Conservation (phyloP, 169 alveolate genomes). For the Cyclospora cayetanensis region DNA sequence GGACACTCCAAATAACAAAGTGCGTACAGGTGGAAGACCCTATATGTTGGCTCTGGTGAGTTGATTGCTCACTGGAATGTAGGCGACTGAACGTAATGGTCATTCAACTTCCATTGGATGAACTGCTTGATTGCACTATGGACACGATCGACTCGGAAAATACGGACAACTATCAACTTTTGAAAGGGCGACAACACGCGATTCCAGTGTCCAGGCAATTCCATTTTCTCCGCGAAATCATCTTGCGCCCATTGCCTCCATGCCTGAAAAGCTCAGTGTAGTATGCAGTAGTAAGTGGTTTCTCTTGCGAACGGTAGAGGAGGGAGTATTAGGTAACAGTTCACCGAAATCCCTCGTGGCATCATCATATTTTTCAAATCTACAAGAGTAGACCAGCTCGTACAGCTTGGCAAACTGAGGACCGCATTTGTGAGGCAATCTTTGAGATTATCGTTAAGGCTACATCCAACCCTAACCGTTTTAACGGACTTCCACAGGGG, state of each 20-base stretch:
- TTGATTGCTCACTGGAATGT: constrained; percentile 58
- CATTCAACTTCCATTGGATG: constrained; percentile 84
- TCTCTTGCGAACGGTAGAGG: no score
- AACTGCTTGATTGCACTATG: constrained; percentile 92
- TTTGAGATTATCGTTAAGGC: no score
- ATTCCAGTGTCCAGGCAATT: constrained; percentile 88
- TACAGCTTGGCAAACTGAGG: no score
- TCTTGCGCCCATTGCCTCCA: constrained; percentile 94
- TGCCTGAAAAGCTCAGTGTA: constrained; percentile 59
- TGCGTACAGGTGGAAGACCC: not conserved
- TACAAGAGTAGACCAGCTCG: no score
- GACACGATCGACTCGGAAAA: constrained; percentile 94
- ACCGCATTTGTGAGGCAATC: no score
- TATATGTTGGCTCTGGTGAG: not conserved
- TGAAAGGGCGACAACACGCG: constrained; percentile 82
- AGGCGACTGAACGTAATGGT: constrained; percentile 91
- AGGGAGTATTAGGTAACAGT: no score
- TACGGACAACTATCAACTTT: constrained; percentile 88
- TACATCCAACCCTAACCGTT: no score
- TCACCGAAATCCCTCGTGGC: no score
- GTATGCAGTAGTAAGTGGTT: no score
- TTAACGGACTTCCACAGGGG: no score
- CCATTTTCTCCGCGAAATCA: constrained; percentile 90
- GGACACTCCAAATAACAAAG: no score
- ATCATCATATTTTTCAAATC: no score